Evolutionary conservation across 1,284 basidiomycete genomes (phyloP), one percentile per base, ranked within the genome.

Genomic region (Cryptococcus floricola): DNA sequence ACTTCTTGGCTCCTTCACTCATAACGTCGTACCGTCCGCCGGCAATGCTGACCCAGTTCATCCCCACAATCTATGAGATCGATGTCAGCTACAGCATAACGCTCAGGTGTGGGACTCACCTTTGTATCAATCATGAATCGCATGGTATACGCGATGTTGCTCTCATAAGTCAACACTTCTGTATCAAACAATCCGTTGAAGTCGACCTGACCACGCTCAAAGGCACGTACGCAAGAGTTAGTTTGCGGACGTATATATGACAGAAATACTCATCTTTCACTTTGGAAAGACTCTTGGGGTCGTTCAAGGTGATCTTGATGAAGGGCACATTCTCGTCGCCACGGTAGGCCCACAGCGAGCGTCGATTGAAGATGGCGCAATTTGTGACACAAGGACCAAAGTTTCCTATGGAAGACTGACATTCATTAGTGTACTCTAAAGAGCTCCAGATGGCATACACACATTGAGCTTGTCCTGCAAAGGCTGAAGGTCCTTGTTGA

Each of bases 81-180:
- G 19, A 41, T 50, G 44, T 14, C n/a, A 23, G 12, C n/a, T 31
- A 5, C 19, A 27, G n/a, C 14, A 16, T 48, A 2, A 12, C 38
- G 16, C n/a, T 45, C 6, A 41, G n/a, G 12, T 8, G 4, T 5
- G 14, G 47, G 9, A 54, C 73, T 45, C 39, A 90, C 91, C 80
- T 91, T 87, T 4, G 89, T 88, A 68, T 97, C 94, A 60, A 97
- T 92, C 93, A 97, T 97, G 74, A 96, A 97, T 4, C 94, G 85
- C 46, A 97, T 78, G 1, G 83, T 85, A 68, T 90, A 97, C 0
- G 84, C 84, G 53, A 97, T 88, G 69, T 97, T 96, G 70, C 91
- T 95, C 74, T 97, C 93, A 63, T 83, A 97, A 0, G 93, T 96
- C 44, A 85, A 67, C n/a, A 78, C 62, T 49, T 77, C 76, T 5